Evolutionary conservation across 1,284 basidiomycete genomes (phyloP).

Genomic region (Ustanciosporium gigantosporum): DNA sequence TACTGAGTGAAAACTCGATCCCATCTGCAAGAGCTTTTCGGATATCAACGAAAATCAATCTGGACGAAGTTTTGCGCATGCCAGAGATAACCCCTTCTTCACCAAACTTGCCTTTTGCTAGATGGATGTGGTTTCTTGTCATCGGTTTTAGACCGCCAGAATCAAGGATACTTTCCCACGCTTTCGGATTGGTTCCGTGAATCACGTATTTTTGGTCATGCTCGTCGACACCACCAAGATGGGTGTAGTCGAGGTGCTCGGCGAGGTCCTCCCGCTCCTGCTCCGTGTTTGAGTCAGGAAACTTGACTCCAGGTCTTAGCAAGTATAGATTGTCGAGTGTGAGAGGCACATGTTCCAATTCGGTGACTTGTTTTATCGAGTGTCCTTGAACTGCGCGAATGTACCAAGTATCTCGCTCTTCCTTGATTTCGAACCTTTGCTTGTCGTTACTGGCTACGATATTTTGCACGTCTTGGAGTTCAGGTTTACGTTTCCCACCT

Average conservation of each 20-base stretch:
- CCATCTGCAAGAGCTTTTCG: slow-evolving; percentile 72
- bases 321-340: slow-evolving; percentile 33
- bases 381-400: slow-evolving; percentile 90
- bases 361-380: slow-evolving; percentile 70
- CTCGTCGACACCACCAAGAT: neutral
- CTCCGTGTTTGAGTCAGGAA: neutral
- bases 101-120: slow-evolving; percentile 71
- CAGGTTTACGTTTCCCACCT: slow-evolving; percentile 12
- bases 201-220: too few relatives aligned
- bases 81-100: slow-evolving; percentile 74
- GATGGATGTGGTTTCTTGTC: slow-evolving; percentile 83
- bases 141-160: slow-evolving; percentile 77
- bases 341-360: slow-evolving; percentile 30
- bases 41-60: slow-evolving; percentile 77
- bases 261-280: neutral
- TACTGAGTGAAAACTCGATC: slow-evolving; percentile 73
- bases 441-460: slow-evolving; percentile 51
- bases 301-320: slow-evolving; percentile 4
- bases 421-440: slow-evolving; percentile 52
- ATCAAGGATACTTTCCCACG: slow-evolving; percentile 52
- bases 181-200: slow-evolving; percentile 63
- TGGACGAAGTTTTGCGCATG: slow-evolving; percentile 73
- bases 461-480: slow-evolving; percentile 30
- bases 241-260: slow-evolving; percentile 1
- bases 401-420: slow-evolving; percentile 64